Conservation (phyloP, 495 filamentous ascomycete genomes). For the Beverwykella pulmonaria region DNA sequence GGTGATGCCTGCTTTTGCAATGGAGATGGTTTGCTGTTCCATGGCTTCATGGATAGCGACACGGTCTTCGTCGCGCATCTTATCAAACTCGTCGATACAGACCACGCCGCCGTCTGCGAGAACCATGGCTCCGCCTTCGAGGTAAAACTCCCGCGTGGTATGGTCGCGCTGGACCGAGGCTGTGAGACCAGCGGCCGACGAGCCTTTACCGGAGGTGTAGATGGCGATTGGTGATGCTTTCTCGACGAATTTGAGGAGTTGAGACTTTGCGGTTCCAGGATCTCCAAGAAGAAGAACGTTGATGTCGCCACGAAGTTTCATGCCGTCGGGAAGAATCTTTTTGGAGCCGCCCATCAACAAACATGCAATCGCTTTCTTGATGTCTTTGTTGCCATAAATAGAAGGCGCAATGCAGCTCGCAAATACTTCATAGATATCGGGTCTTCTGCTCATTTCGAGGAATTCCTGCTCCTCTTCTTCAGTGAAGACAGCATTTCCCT, state of each 20-base stretch:
- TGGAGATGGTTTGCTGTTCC: slow-evolving; percentile 99
- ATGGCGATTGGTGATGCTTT: slow-evolving; percentile 97
- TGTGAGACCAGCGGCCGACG: slow-evolving; percentile 95
- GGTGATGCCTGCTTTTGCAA: slow-evolving; percentile 98
- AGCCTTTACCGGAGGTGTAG: slow-evolving; percentile 98
- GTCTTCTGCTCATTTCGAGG: slow-evolving; percentile 83
- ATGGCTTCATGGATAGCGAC: slow-evolving; percentile 99
- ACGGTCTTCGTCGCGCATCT: slow-evolving; percentile 98
- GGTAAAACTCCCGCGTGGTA: slow-evolving; percentile 92
- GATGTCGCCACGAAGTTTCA: slow-evolving; percentile 98
- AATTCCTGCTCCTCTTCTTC: slow-evolving; percentile 99
- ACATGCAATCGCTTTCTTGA: slow-evolving; percentile 98
- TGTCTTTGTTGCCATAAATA: slow-evolving; percentile 94
- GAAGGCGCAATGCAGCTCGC: slow-evolving; percentile 93
- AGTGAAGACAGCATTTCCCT: slow-evolving; percentile 81
- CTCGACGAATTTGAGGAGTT: slow-evolving; percentile 95
- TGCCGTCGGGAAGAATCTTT: slow-evolving; percentile 97
- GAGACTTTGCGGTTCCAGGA: slow-evolving; percentile 97
- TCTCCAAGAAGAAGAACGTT: slow-evolving; percentile 98
- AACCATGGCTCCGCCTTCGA: slow-evolving; percentile 99
- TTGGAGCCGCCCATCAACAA: slow-evolving; percentile 94
- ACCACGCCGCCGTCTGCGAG: slow-evolving; percentile 97
- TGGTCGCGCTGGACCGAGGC: slow-evolving; percentile 95
- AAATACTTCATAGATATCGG: slow-evolving; percentile 89
- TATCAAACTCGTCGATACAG: slow-evolving; percentile 99